phyloP scores from a whole-genome alignment of 305 asterid genomes.

The Fraxinus sp. region DNA sequence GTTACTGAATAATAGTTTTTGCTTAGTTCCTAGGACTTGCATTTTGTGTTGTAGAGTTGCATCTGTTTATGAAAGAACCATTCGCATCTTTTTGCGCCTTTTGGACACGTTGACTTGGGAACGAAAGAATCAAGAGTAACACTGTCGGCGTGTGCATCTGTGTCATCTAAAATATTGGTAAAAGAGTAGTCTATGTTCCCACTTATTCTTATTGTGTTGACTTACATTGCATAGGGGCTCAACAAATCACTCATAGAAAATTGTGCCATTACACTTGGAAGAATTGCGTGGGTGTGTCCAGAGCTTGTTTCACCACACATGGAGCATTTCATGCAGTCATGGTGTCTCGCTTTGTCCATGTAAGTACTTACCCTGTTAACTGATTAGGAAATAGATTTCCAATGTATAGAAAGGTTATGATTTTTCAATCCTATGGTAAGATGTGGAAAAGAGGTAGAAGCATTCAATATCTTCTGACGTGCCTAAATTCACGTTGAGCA shows the following conservation, averaged over 20 bases:
- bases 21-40: conserved; percentile 14
- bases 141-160: background rate
- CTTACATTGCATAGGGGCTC: conserved; percentile 54
- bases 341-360: conserved; percentile 96
- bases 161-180: conserved; percentile 18
- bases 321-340: conserved; percentile 98
- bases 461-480: background rate
- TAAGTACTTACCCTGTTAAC: conserved; percentile 40
- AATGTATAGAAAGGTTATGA: background rate
- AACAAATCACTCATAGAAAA: conserved; percentile 94
- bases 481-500: background rate
- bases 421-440: background rate
- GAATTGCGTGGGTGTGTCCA: conserved; percentile 97
- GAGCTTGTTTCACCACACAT: conserved; percentile 94
- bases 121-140: conserved; percentile 9
- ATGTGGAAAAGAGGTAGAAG: conserved; percentile 14
- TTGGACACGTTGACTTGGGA: conserved; percentile 2
- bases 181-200: conserved; percentile 9
- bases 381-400: conserved; percentile 1
- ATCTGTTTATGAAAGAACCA: background rate
- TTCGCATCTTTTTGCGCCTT: background rate
- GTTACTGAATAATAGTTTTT: conserved; percentile 4
- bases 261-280: conserved; percentile 92
- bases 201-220: conserved; percentile 26
- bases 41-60: background rate